Base-by-base conservation (phyloP, 331 rosid species). In the Telfairia occidentalis region DNA sequence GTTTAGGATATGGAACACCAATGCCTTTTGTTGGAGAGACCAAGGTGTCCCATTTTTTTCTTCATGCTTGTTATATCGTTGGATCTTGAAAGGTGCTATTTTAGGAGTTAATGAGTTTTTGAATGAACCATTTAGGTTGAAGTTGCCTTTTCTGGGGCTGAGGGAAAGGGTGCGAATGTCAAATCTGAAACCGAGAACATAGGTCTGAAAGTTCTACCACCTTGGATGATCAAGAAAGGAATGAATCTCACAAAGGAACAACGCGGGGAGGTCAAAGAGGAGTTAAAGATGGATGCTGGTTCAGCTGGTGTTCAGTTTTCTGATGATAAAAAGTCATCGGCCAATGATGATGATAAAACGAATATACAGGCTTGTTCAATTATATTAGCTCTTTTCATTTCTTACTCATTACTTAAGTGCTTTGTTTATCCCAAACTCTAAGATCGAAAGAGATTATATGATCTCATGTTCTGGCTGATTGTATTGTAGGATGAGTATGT, bases 201-300 rank as follows among this genome's bases (percentile, higher is more conserved):
- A 35, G 18, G 82, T 84, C 83, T 82, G 76, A 95, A 95, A 84
- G 96, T 95, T 72, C 86, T 95, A 84, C 99, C 99, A 21, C 99
- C 99, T 53, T 95, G 99, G 99, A 95, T 95, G 99, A 95, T 92
- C 79, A 92, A 85, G 83, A 84, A 90, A 81, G 97, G 97, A 71
- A 92, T 95, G 99, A 86, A 74, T 82, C 96, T 95, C 70, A 95
- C 99, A 7, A 87, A 90, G 81, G 97, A 91, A 78, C 99, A 95
- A 37, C 99, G 92, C 4, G 99, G 97, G 77, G 97, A 86, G 82
- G 81, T 81, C 81, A 92, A 90, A 78, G 89, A 83, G 84, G 96
- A 88, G 79, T 74, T 81, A 30, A 95, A 87, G 79, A 78, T 84
- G 88, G 97, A 88, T 76, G 90, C 84, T 48, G 81, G 84, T 81